These are phyloP conservation scores for Russula vinacea DNA, from an alignment of 768 basidiomycete genomes.

Conservation along the genomic window DNA sequence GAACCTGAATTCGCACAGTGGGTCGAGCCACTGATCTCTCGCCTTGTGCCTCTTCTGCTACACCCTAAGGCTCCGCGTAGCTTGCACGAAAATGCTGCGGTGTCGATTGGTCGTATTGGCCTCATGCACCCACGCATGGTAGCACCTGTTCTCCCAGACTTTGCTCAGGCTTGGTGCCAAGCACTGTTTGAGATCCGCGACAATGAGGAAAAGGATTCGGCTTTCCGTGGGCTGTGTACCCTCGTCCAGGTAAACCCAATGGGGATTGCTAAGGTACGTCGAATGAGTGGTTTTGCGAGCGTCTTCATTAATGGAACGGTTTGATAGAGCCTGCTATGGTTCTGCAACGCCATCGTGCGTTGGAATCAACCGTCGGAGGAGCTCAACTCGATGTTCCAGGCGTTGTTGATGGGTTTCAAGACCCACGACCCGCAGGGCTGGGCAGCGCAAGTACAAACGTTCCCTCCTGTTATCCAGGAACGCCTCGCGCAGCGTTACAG, in stretches of 20 bases:
- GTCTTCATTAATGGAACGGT: conserved; percentile 34
- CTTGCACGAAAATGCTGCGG: conserved; percentile 95
- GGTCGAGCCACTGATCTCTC: conserved; percentile 81
- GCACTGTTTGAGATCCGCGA: conserved; percentile 97
- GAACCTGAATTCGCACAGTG: conserved; percentile 89
- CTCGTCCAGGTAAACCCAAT: conserved; percentile 92
- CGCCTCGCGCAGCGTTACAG: conserved; percentile 83
- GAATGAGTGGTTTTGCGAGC: conserved; percentile 5
- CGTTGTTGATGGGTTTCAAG: conserved; percentile 87
- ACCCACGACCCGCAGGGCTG: conserved; percentile 82
- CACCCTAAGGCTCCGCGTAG: conserved; percentile 91
- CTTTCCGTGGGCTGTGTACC: conserved; percentile 95
- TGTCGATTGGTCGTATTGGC: conserved; percentile 95
- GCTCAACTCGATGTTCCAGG: conserved; percentile 91
- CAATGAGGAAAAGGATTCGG: conserved; percentile 99
- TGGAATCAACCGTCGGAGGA: conserved; percentile 93
- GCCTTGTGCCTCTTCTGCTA: conserved; percentile 89
- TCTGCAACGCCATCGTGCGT: conserved; percentile 95
- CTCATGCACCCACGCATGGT: conserved; percentile 87
- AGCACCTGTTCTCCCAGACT: conserved; percentile 83
- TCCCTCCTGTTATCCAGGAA: conserved; percentile 87
- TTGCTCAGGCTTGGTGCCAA: conserved; percentile 96
- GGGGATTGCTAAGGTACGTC: conserved; percentile 83
- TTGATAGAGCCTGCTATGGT: conserved; percentile 84
- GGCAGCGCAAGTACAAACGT: conserved; percentile 74